Evolutionary conservation across 73 alveolate genomes (phyloP).

Genomic region (Tetrahymena elliotti): DNA sequence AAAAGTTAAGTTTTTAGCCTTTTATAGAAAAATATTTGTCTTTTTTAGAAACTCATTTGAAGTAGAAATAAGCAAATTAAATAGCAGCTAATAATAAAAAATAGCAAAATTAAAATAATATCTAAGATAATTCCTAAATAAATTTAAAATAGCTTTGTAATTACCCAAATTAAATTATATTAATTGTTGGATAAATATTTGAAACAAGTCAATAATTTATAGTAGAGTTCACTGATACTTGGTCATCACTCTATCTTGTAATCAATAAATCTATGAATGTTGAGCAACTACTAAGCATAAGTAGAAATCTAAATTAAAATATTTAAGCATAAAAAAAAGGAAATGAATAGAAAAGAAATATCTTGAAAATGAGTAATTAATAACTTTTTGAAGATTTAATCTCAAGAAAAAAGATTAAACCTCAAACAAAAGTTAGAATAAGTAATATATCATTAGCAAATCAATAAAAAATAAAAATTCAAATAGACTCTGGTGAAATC

Average conservation of each 20-base stretch:
- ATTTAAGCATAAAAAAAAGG: not conserved
- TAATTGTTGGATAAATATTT: not conserved
- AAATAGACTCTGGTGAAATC: not conserved
- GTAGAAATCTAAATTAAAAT: not conserved
- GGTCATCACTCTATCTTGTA: not conserved
- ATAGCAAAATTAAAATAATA: not conserved
- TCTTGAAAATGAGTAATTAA: not conserved
- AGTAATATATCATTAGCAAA: not conserved
- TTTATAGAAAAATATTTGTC: not conserved
- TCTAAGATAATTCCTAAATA: not conserved
- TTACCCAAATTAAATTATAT: not conserved
- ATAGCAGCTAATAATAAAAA: not conserved
- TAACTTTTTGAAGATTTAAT: not conserved
- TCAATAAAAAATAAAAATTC: not conserved
- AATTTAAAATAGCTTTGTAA: not conserved
- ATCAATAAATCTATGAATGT: not conserved
- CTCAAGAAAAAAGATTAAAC: not conserved
- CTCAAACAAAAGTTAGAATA: not conserved
- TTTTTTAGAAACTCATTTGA: not conserved
- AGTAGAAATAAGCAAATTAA: not conserved
- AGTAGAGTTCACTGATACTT: not conserved
- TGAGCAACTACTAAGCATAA: not conserved
- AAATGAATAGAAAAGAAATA: not conserved
- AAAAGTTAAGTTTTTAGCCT: not conserved
- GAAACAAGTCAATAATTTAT: not conserved